Evolutionary conservation across 2,329 filamentous ascomycete species (phyloP).

Genomic region (Penicillium sp.): DNA sequence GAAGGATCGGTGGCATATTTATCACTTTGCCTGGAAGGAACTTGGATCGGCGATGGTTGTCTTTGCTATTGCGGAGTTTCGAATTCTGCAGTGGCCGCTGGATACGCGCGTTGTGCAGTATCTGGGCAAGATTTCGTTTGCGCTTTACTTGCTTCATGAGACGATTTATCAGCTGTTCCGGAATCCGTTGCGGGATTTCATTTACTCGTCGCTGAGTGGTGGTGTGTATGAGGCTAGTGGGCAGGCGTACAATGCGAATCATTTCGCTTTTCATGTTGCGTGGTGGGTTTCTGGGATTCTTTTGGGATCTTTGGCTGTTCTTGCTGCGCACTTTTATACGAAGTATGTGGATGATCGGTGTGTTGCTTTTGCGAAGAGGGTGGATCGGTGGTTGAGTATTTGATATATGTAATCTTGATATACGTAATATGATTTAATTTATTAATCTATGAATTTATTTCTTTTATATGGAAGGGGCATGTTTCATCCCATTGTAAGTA

Average conservation of each 20-base stretch:
- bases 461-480: neutral
- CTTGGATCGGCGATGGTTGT: slow-evolving; percentile 22
- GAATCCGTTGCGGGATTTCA: slow-evolving; percentile 17
- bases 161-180: slow-evolving; percentile 22
- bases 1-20: slow-evolving; percentile 24
- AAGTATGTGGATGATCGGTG: slow-evolving; percentile 26
- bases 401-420: neutral
- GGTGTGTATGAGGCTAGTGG: slow-evolving; percentile 15
- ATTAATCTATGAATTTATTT: neutral
- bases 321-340: slow-evolving; percentile 22
- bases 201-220: slow-evolving; percentile 10
- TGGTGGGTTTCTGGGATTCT: slow-evolving; percentile 22
- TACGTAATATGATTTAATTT: neutral
- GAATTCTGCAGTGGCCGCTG: slow-evolving; percentile 22
- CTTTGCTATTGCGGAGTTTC: slow-evolving; percentile 21
- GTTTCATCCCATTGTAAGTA: no score
- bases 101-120: slow-evolving; percentile 25
- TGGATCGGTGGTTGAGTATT: slow-evolving; percentile 19
- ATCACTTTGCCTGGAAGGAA: slow-evolving; percentile 24
- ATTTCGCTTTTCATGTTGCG: slow-evolving; percentile 18
- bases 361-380: slow-evolving; percentile 19
- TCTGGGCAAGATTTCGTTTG: slow-evolving; percentile 34
- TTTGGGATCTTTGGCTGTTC: slow-evolving; percentile 13
- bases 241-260: slow-evolving; percentile 9
- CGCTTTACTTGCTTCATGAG: slow-evolving; percentile 34